Evolutionary conservation across 768 basidiomycete species (phyloP), one percentile per base, ranked within the genome.

Genomic region (Mycena indigotica): DNA sequence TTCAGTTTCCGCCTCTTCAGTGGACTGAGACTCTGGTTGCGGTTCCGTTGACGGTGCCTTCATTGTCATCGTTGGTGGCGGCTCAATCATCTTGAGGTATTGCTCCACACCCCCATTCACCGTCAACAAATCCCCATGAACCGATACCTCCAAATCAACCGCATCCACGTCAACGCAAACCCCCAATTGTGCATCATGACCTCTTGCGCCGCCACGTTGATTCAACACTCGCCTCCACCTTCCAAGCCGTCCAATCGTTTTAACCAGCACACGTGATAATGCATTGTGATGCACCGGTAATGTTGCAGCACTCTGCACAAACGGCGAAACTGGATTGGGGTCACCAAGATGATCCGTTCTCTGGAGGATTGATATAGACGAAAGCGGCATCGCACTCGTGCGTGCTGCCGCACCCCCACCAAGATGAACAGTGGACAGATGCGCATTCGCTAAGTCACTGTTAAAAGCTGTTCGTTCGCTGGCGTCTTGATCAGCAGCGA

Each of bases 191-290:
- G 65, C 59, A 40, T 71, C 71, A 26, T 10, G 5, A 8, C 12
- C 24, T 6, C 25, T 26, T 13, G 16, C 41, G 19, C 61, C 60
- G 55, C 69, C 62, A 17, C 73, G 66, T 24, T 75, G 73, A 62
- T 89, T 86, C 51, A 94, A 70, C 26, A 90, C 91, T 5, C 93
- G 84, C 66, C 82, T 89, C 89, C 93, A 89, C 10, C 89, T 77
- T 1, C 93, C 93, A 17, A 95, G 73, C 4, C 89, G 82, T 4
- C 93, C 91, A 26, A 94, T 86, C 2, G 93, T 93, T 72, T 85
- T 88, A 52, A 90, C 86, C 46, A 95, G 82, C 12, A 82, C 89
- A 1, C 91, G 82, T 0, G 89, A 91, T 16, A 94, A 75, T 0
- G 86, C 77, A 64, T 79, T 84, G 52, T 88, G 84, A 25, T 83